Conservation (phyloP, 768 basidiomycete species). For the Coprinopsis sp. region DNA sequence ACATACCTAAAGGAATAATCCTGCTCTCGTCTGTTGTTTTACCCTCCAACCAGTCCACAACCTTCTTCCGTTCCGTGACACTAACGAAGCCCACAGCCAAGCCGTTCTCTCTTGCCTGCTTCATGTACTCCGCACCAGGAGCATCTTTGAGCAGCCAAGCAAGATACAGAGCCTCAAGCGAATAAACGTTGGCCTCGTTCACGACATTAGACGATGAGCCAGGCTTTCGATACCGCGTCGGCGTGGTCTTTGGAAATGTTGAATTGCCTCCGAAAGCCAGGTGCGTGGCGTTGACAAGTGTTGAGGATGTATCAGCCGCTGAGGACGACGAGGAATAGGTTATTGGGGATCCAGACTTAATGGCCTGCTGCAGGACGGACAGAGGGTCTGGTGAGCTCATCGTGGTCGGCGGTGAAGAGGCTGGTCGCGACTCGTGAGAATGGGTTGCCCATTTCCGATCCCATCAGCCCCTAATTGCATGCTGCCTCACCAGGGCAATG, state of each 20-base stretch:
- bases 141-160: constrained; percentile 76
- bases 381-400: constrained; percentile 46
- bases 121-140: constrained; percentile 83
- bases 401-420: constrained; percentile 7
- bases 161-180: constrained; percentile 79
- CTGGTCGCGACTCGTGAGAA: constrained; percentile 3
- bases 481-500: too few relatives aligned
- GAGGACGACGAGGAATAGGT: constrained; percentile 37
- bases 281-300: constrained; percentile 57
- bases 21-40: constrained; percentile 3
- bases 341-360: constrained; percentile 49
- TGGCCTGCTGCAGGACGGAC: constrained; percentile 55
- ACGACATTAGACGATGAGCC: constrained; percentile 30
- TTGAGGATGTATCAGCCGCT: constrained; percentile 35
- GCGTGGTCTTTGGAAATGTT: constrained; percentile 63
- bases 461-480: too few relatives aligned
- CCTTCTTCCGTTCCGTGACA: constrained; percentile 79
- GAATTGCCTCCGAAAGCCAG: constrained; percentile 49
- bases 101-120: constrained; percentile 71
- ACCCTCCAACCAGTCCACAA: constrained; percentile 84
- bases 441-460: constrained; percentile 1
- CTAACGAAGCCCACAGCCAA: constrained; percentile 74
- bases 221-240: constrained; percentile 76
- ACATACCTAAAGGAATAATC: constrained; percentile 3
- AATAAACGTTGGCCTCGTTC: constrained; percentile 54